Evolutionary conservation across 768 basidiomycete species (phyloP).

Genomic region (Hygrophorus pudorinus): DNA sequence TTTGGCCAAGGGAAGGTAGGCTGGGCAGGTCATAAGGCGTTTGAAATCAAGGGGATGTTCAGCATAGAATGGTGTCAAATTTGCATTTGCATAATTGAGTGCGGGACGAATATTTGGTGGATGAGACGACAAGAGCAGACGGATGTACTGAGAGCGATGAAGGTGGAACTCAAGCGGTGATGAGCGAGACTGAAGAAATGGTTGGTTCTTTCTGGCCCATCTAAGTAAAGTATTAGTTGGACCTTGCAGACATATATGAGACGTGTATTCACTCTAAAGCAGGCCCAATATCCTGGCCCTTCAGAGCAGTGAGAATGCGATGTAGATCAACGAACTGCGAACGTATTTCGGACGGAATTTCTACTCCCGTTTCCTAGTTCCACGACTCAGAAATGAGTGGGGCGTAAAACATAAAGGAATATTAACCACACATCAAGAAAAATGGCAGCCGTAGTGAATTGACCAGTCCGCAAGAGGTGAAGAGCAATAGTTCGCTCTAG

Average conservation of each 20-base stretch:
- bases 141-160: constrained; percentile 85
- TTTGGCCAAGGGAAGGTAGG: constrained; percentile 59
- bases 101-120: constrained; percentile 50
- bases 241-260: background rate
- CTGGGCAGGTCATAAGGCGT: constrained; percentile 59
- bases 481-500: constrained; percentile 63
- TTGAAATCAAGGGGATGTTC: constrained; percentile 55
- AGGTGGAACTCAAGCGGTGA: constrained; percentile 86
- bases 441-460: constrained; percentile 65
- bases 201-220: constrained; percentile 64
- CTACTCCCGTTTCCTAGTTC: constrained; percentile 54
- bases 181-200: constrained; percentile 55
- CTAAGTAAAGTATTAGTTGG: constrained; percentile 28
- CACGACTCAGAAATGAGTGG: constrained; percentile 5
- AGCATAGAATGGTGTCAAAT: constrained; percentile 53
- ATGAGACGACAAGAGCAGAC: constrained; percentile 55
- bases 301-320: constrained; percentile 57
- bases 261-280: constrained; percentile 61
- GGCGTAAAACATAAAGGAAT: background rate
- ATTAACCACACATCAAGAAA: constrained; percentile 54
- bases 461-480: constrained; percentile 74
- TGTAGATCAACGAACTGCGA: constrained; percentile 62
- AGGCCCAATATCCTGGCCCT: constrained; percentile 54
- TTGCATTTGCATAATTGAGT: constrained; percentile 62
- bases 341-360: constrained; percentile 40